Base-by-base conservation (phyloP, 108 stramenopile genomes). In the Mayamaea pseudoterrestris region DNA sequence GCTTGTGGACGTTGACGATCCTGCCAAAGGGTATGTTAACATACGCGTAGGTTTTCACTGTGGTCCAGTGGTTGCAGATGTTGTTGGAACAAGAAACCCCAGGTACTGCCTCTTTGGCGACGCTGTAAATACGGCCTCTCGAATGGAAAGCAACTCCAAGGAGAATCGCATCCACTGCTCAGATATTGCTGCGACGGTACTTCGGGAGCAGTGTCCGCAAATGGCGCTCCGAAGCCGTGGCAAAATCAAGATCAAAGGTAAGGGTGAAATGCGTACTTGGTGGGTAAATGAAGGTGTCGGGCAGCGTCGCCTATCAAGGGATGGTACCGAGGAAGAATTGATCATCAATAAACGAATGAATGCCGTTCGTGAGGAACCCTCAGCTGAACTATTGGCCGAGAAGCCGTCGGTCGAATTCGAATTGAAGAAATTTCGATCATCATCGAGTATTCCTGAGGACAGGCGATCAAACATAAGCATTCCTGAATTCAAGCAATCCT, bases 61-160 rank as follows among this genome's bases (percentile, higher is more conserved):
- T 18, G 85, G 84, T 32, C 72, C 84, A 9, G 60, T 74, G 18
- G 77, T 86, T 7, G 79, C 76, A 24, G 61, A 65, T 41, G 80
- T 86, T 0, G 80, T 86, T 9, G 84, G 84, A 0, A 56, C 63
- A 17, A 63, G 69, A 7, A 81, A 73, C 58, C 76, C 73, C n/a
- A 64, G 71, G 0, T 84, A 75, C 41, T 69, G 71, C 32, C 35
- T 84, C 14, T 82, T 87, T 73, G 85, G 85, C 12, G 85, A 87
- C 36, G 68, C 85, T 6, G 85, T 87, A 8, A 87, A 82, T 42
- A 75, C 76, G 7, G 43, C 75, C 2, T 42, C 60, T 7, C 46
- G 75, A 34, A 73, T 77, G 75, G 71, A 77, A 40, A 62, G 62
- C 31, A 49, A 52, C 27, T 62, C 60, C 6, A 27, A 44, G 17